These are phyloP conservation scores for Coemansia pectinata DNA, from an alignment of 192 early-diverging fungal genomes.

Conservation along the genomic window DNA sequence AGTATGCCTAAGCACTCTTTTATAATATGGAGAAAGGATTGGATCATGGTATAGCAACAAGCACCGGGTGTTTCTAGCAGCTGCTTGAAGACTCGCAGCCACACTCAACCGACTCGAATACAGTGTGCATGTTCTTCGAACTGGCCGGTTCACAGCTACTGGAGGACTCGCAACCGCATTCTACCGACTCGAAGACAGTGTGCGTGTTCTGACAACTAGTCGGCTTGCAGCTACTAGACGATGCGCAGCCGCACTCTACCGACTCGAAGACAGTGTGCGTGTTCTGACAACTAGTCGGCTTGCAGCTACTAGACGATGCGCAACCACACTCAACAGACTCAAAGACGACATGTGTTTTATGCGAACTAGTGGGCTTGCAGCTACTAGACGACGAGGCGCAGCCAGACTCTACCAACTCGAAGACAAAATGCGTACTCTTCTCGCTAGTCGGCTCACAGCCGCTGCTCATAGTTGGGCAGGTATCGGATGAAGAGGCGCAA, in stretches of 20 bases:
- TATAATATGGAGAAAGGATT: not conserved
- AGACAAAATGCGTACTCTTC: constrained; percentile 2
- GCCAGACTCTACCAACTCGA: not conserved
- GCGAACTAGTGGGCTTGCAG: not conserved
- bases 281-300: not conserved
- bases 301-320: not conserved
- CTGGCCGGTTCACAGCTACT: not conserved
- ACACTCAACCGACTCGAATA: constrained; percentile 15
- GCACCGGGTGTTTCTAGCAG: not conserved
- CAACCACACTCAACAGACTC: not conserved
- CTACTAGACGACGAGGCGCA: not conserved
- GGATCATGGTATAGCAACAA: not conserved
- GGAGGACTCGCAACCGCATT: not conserved
- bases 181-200: constrained; percentile 1
- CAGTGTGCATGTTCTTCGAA: not conserved
- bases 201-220: not conserved
- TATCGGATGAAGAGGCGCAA: constrained; percentile 2
- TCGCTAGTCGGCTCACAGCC: not conserved
- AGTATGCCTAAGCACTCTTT: not conserved
- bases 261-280: not conserved
- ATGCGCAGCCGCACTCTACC: not conserved
- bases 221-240: not conserved
- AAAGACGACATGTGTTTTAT: not conserved
- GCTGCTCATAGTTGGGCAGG: not conserved
- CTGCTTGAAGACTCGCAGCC: constrained; percentile 2